A percentile compares a stretch with the other conserved stretches of the same genome.
Evolutionary conservation across 495 filamentous ascomycete species (phyloP).

Genomic region (Astrocystis sublimbata): DNA sequence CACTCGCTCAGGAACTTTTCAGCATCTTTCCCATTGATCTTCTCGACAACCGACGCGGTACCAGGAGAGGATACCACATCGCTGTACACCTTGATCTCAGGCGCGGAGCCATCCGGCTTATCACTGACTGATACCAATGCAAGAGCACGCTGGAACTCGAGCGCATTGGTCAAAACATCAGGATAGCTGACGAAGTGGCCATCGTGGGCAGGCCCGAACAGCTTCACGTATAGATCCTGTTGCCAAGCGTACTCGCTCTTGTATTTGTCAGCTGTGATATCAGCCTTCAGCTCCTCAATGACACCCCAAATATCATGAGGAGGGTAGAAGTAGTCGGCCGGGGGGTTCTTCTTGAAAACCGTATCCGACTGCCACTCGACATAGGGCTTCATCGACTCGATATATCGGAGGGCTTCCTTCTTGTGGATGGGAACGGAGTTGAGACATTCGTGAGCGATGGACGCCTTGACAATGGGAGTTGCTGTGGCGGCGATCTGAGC

Average conservation of each 20-base stretch:
- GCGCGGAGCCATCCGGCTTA: slow-evolving; percentile 35
- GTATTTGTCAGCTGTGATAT: slow-evolving; percentile 42
- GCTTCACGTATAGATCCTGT: slow-evolving; percentile 36
- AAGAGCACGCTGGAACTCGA: slow-evolving; percentile 36
- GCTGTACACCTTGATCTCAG: slow-evolving; percentile 41
- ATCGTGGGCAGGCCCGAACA: slow-evolving; percentile 45
- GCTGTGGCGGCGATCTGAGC: slow-evolving; percentile 34
- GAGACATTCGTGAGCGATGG: slow-evolving; percentile 46
- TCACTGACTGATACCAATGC: slow-evolving; percentile 43
- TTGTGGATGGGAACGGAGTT: slow-evolving; percentile 48
- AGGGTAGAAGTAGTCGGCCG: slow-evolving; percentile 45
- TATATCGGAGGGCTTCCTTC: slow-evolving; percentile 39
- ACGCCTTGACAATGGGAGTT: slow-evolving; percentile 39
- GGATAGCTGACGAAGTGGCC: slow-evolving; percentile 48
- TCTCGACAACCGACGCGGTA: slow-evolving; percentile 28
- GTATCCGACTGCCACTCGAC: slow-evolving; percentile 48
- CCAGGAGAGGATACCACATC: slow-evolving; percentile 30
- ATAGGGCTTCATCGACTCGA: slow-evolving; percentile 44
- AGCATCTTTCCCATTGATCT: slow-evolving; percentile 43
- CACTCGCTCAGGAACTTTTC: slow-evolving; percentile 34
- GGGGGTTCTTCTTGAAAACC: slow-evolving; percentile 44
- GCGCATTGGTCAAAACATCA: slow-evolving; percentile 40
- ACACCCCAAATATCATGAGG: slow-evolving; percentile 46
- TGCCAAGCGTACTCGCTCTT: slow-evolving; percentile 45
- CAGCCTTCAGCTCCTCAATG: slow-evolving; percentile 36